Conservation (phyloP, 2,329 filamentous ascomycete genomes). For the Ophiosphaerella korrae region DNA sequence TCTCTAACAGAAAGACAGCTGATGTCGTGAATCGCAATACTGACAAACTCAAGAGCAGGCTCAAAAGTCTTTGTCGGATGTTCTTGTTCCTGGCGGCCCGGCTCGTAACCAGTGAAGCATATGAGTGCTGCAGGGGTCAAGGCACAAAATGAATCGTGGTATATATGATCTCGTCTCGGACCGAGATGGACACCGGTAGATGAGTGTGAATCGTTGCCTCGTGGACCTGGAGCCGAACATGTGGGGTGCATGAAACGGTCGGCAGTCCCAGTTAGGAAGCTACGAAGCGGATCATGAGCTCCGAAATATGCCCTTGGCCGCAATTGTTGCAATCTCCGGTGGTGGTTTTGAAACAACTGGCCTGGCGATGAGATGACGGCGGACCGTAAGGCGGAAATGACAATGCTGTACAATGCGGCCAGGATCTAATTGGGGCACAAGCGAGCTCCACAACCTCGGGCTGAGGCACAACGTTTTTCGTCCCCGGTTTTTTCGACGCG, state of each 20-base stretch:
- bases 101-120: conserved; percentile 4
- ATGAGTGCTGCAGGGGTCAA: not conserved
- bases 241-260: conserved; percentile 11
- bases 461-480: not conserved
- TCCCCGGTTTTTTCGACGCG: conserved; percentile 1
- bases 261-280: conserved; percentile 1
- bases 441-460: not conserved
- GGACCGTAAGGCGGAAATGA: not conserved
- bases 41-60: not conserved
- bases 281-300: not conserved
- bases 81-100: conserved; percentile 4
- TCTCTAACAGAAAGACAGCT: not conserved
- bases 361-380: not conserved
- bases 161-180: conserved; percentile 5
- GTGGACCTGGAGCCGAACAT: conserved; percentile 7
- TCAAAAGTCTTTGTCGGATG: not conserved
- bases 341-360: not conserved
- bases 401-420: not conserved
- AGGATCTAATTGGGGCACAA: not conserved
- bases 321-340: not conserved
- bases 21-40: not conserved
- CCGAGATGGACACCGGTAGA: conserved; percentile 5
- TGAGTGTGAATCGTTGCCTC: not conserved
- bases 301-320: not conserved
- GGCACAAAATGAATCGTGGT: not conserved